Conservation (phyloP, 495 filamentous ascomycete species). For the Aspergillus saccharolyticus region DNA sequence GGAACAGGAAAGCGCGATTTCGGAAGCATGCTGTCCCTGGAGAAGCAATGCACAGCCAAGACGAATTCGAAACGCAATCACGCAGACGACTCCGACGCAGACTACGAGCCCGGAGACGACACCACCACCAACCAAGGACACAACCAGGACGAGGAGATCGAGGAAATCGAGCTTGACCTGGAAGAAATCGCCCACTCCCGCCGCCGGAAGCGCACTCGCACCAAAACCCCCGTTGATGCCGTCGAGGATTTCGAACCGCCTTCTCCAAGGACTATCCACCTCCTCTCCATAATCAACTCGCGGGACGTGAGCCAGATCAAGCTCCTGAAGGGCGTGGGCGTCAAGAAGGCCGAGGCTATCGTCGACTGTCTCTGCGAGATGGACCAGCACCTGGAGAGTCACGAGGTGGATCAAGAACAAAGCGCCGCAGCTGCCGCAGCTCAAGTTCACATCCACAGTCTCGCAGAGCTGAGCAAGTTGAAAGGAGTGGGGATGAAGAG, state of each 20-base stretch:
- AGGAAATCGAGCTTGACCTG: constrained; percentile 22
- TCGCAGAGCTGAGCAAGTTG: constrained; percentile 44
- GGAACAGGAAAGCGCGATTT: constrained; percentile 23
- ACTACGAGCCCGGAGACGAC: constrained; percentile 29
- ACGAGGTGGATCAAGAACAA: neutral
- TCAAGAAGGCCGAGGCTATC: constrained; percentile 51
- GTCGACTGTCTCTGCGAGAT: constrained; percentile 49
- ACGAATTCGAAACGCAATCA: constrained; percentile 29
- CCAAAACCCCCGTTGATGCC: constrained; percentile 23
- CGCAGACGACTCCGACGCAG: constrained; percentile 29
- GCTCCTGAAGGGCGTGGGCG: constrained; percentile 60
- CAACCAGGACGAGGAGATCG: constrained; percentile 28
- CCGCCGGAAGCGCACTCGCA: constrained; percentile 39
- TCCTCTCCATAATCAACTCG: constrained; percentile 84
- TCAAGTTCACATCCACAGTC: constrained; percentile 35
- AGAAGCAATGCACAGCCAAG: constrained; percentile 26
- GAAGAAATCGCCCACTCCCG: constrained; percentile 31
- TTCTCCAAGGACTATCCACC: constrained; percentile 62
- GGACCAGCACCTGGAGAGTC: constrained; percentile 26
- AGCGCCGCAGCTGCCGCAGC: constrained; percentile 19
- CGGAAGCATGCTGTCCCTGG: constrained; percentile 40
- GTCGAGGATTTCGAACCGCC: constrained; percentile 30
- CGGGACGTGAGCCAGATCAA: constrained; percentile 64
- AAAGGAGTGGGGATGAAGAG: constrained; percentile 49
- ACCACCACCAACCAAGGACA: constrained; percentile 13